Evolutionary conservation across 1,139 yeast species (phyloP), one percentile per base, ranked within the genome.

Genomic region (Sugiyamaella pinicola): DNA sequence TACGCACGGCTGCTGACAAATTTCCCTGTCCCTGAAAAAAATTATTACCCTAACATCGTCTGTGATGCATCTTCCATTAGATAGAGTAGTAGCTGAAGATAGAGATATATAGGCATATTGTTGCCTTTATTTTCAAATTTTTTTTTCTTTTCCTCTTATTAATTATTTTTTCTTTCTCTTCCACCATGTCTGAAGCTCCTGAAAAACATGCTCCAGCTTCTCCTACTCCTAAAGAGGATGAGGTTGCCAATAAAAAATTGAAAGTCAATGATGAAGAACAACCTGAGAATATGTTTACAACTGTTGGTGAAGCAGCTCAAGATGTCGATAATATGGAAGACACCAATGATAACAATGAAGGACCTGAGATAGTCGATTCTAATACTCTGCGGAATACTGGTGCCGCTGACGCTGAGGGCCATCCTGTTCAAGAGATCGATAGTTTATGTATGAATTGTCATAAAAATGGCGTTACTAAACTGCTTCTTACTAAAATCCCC

Each of bases 371-470:
- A 33, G 54, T 60, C 33, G 57, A 60, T 26, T 56, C 59, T 42
- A 52, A 64, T 12, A 66, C 68, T 21, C 57, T 68, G 51, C 58
- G 64, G 28, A 60, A 61, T 9, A 70, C 74, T 6, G 71, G 73
- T 9, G 74, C 90, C 19, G 74, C 75, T 8, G 96, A 88, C 68
- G 85, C 87, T n/a, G 84, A 82, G 67, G 97, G 96, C n/a, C 95
- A 89, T 63, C 96, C 96, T 4, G 96, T 93, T 17, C 97, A 90
- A 70, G 98, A 93, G 69, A 82, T 95, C 59, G 95, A 91, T 68
- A 89, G 97, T 17, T 74, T 91, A 51, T 95, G 99, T 75, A 91
- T 95, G 96, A 88, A 89, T 74, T 95, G 99, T 71, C 89, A 85
- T 61, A 74, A 91, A 62, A 79, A 83, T 55, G 99, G 99, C 56